phyloP scores from a whole-genome alignment of 768 basidiomycete genomes.

The Tulasnella sp. region DNA sequence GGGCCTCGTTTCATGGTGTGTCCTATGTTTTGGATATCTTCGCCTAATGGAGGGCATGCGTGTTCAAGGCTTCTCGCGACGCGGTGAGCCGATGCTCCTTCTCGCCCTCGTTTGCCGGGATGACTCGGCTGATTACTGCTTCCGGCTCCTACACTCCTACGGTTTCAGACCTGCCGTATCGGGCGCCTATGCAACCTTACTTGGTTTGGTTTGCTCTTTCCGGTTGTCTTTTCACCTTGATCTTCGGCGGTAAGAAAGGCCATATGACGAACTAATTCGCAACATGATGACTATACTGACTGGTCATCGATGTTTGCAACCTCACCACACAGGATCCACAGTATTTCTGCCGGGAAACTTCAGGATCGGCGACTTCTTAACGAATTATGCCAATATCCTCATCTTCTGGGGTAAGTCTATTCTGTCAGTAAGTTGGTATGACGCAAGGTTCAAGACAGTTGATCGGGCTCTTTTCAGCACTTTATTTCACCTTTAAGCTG shows the following conservation, averaged over 20 bases:
- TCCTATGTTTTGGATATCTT: constrained; percentile 14
- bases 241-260: constrained; percentile 14
- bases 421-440: too few relatives aligned
- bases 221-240: constrained; percentile 1
- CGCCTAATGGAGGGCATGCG: constrained; percentile 8
- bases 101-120: too few relatives aligned
- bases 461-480: background rate
- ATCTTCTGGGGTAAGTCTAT: constrained; percentile 10
- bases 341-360: constrained; percentile 16
- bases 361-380: background rate
- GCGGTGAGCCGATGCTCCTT: constrained; percentile 2
- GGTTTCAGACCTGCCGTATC: constrained; percentile 13
- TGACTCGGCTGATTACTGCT: background rate
- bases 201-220: constrained; percentile 13
- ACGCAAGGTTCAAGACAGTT: too few relatives aligned
- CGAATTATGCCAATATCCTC: constrained; percentile 13
- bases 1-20: constrained; percentile 13
- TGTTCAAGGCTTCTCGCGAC: constrained; percentile 14
- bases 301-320: background rate
- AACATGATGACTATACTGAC: background rate
- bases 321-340: constrained; percentile 1
- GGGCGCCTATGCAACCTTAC: constrained; percentile 9
- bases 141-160: background rate
- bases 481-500: background rate
- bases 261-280: too few relatives aligned